Base-by-base conservation (phyloP, 352 stramenopile species). In the Pythium utonaiense region DNA sequence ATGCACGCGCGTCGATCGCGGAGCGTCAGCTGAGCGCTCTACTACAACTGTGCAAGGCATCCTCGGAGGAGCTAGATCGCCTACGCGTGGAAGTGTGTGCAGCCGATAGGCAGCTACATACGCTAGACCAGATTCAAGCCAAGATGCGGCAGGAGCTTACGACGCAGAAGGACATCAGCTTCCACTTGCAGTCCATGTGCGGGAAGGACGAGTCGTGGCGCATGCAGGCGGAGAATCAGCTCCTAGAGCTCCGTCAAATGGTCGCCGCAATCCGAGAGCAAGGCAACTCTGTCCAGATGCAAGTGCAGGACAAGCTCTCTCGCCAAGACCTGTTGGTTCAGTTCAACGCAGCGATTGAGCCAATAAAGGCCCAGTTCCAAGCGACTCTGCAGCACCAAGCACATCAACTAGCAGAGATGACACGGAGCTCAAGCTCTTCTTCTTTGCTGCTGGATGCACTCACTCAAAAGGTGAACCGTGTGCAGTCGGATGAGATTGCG, bases 131-230 rank as follows among this genome's bases (percentile, higher is more conserved):
- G 38, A 76, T 83, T 8, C 85, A 95, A 36, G 64, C 75, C 8
- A 91, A 95, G 45, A 71, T 92, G 28, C 74, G 80, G 8, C 78
- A 93, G 55, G 83, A 92, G 48, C 71, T 91, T 13, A 91, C 81
- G 19, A 91, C 82, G 1, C 83, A 93, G 59, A 90, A 93, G 24
- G 83, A 91, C 28, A 89, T 93, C 31, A 73, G 75, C 14, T 92
- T 87, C 58, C 79, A 95, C 40, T 57, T 95, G 36, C 81, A 93
- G 67, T 88, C 79, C 0, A 76, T 92, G 69, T 89, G 77, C 36
- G 85, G 82, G n/a, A 95, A 91, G 57, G 85, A 95, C 64, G 83
- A 92, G 57, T 86, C 83, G 19, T 95, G 85, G 81, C 79, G 83
- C 19, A 88, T 93, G 73, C 83, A 92, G 52, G 80, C 83, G 1